Evolutionary conservation across 441 rosid genomes (phyloP), one percentile per base, ranked within the genome.

Genomic region (Cnidoscolus chayamansa): DNA sequence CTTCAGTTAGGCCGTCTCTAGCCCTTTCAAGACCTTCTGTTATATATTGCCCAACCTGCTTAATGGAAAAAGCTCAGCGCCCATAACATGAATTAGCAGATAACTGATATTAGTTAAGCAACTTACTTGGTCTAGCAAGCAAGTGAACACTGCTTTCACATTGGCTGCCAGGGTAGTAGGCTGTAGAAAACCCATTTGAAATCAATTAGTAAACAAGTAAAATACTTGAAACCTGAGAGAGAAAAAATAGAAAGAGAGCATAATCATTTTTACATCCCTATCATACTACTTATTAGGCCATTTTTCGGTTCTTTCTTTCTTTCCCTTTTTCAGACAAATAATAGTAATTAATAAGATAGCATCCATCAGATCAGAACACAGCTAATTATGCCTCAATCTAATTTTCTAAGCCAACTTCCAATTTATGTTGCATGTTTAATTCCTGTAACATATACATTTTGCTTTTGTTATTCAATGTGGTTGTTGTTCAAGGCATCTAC

Each of bases 1-100:
- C 97, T 86, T 96, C 98, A 58, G 92, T 84, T 77, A 96, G 83
- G 88, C 97, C 74, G 70, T 89, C 97, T 78, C 98, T 87, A 72
- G 98, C 94, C 84, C 97, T 87, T 81, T 91, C 99, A 80, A 96
- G 98, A 79, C 99, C 97, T 62, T 89, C 97, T 25, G 98, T 89
- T 86, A 91, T 88, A 79, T 93, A 93, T 73, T 83, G 82, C 75
- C 97, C 88, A 66, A 93, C 97, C 99, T 93, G 86, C 45, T 81
- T 79, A 72, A 66, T 19, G 64, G 55, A 16, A 53, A 72, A 72
- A 17, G 57, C 45, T 40, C 35, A 56, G 65, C 35, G 63, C 10
- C 64, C 10, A 69, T 32, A n/a, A 76, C 48, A 73, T 56, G 63
- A 71, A 56, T 57, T 48, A 62, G 63, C 48, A 68, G 68, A 74